These are phyloP conservation scores for Boeremia exigua DNA, from an alignment of 2,329 filamentous ascomycete species.

Conservation along the genomic window DNA sequence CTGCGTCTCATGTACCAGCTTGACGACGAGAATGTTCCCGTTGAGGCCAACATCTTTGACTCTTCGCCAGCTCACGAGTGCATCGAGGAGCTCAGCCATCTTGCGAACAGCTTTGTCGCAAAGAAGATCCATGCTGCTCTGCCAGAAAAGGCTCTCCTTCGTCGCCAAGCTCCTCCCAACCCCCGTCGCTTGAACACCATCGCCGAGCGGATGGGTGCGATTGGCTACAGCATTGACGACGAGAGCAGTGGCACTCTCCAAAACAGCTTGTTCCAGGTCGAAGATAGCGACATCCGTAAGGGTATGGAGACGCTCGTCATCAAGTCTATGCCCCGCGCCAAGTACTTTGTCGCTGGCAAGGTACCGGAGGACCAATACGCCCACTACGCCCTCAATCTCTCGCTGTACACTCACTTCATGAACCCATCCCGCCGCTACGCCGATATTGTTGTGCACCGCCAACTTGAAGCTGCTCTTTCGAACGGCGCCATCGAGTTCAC, in stretches of 20 bases:
- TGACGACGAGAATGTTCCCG: slow-evolving; percentile 96
- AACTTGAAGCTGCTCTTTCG: slow-evolving; percentile 85
- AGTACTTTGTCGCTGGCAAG: slow-evolving; percentile 89
- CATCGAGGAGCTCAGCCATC: slow-evolving; percentile 93
- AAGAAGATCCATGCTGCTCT: slow-evolving; percentile 79
- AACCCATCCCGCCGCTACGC: slow-evolving; percentile 93
- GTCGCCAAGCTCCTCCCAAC: slow-evolving; percentile 85
- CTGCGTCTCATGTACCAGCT: slow-evolving; percentile 90
- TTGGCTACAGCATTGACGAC: slow-evolving; percentile 88
- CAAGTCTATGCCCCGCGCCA: slow-evolving; percentile 95
- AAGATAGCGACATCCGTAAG: slow-evolving; percentile 88
- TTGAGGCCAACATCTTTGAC: slow-evolving; percentile 95
- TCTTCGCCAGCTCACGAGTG: slow-evolving; percentile 88
- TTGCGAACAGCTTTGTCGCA: slow-evolving; percentile 88
- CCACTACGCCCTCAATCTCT: slow-evolving; percentile 91
- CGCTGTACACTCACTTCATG: slow-evolving; percentile 96
- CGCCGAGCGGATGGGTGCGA: slow-evolving; percentile 87
- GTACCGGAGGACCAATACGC: slow-evolving; percentile 77
- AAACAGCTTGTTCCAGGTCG: slow-evolving; percentile 92
- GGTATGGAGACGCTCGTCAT: slow-evolving; percentile 96
- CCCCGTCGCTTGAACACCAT: slow-evolving; percentile 88
- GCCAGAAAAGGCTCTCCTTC: slow-evolving; percentile 90
- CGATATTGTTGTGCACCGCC: slow-evolving; percentile 93
- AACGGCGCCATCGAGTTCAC: slow-evolving; percentile 82
- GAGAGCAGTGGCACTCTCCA: slow-evolving; percentile 89